A percentile compares a stretch with the other conserved stretches of the same genome.
These are phyloP conservation scores for Trichophyton mentagrophytes DNA, from an alignment of 2,329 filamentous ascomycete species.

Conservation along the genomic window DNA sequence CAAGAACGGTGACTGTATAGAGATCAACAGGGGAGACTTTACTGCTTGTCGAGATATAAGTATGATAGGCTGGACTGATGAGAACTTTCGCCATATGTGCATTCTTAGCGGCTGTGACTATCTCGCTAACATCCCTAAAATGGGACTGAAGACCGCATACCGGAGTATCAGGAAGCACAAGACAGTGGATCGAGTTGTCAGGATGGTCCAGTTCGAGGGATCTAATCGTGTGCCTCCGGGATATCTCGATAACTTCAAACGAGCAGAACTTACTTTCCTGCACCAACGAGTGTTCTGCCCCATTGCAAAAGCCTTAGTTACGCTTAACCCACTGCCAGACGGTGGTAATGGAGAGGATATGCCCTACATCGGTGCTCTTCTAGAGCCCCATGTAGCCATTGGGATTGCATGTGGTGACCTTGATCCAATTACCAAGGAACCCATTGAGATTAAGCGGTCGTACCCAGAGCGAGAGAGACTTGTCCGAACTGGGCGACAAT, in stretches of 20 bases:
- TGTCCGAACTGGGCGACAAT: slow-evolving; percentile 28
- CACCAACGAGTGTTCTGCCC: slow-evolving; percentile 94
- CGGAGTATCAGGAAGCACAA: slow-evolving; percentile 83
- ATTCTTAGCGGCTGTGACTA: slow-evolving; percentile 97
- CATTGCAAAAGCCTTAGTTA: slow-evolving; percentile 53
- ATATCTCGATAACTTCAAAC: slow-evolving; percentile 68
- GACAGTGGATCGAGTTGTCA: slow-evolving; percentile 67
- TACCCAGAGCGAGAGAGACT: slow-evolving; percentile 23
- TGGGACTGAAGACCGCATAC: slow-evolving; percentile 90
- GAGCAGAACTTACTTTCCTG: slow-evolving; percentile 84
- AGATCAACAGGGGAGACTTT: slow-evolving; percentile 82
- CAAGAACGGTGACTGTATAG: slow-evolving; percentile 82
- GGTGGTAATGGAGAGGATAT: slow-evolving; percentile 56
- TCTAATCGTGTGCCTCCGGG: slow-evolving; percentile 67
- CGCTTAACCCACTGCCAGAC: slow-evolving; percentile 55
- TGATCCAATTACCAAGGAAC: slow-evolving; percentile 76
- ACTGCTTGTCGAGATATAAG: slow-evolving; percentile 78
- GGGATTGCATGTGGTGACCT: slow-evolving; percentile 70
- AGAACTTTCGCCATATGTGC: slow-evolving; percentile 85
- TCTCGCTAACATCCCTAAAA: slow-evolving; percentile 66
- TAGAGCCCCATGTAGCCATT: slow-evolving; percentile 56
- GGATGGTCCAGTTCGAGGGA: slow-evolving; percentile 77
- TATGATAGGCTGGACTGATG: slow-evolving; percentile 80
- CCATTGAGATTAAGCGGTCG: slow-evolving; percentile 33
- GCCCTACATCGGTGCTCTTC: slow-evolving; percentile 65